Base-by-base conservation (phyloP, 306 rosid genomes). In the Rosa lucieae region DNA sequence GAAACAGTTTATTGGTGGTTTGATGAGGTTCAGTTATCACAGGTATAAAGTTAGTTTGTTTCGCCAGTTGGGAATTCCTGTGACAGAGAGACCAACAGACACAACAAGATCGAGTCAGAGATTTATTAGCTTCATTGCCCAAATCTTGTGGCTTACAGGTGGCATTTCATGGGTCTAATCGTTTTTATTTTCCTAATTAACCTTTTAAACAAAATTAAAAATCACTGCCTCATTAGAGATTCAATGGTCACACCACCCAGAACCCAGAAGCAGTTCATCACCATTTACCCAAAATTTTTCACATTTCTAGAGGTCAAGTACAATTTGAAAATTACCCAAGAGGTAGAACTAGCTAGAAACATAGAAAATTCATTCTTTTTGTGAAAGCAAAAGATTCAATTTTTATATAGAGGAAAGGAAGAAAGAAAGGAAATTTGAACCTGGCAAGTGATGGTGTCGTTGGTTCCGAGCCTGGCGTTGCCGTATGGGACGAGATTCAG, bases 401-500 rank as follows among this genome's bases (percentile, higher is more conserved):
- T 26, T 46, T 46, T 14, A 26, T 26, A 47, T 13, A 48, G 7
- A 52, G 37, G 61, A 52, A 52, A 46, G 11, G 47, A 70, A 26
- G 2, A 1, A 10, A 11, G 61, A 18, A 7, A 44, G 3, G 15
- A 53, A 52, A 20, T 21, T 42, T 46, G 77, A 65, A 82, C 89
- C 84, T 86, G 89, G 72, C 86, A 86, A 62, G 62, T 35, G 77
- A 86, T 61, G 52, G 80, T 72, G 18, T 32, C 13, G 67, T 77
- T 69, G 78, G 80, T 63, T 73, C 74, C 67, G 35, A 86, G 20
- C 61, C 21, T 59, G 67, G 86, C 78, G 74, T 86, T 86, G 74
- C 86, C 86, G 69, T 48, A 82, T 11, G 89, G 89, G 73, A 73
- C 63, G 73, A 82, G 82, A 1, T 80, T 68, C 62, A 86, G 82